A percentile compares a stretch with the other conserved stretches of the same genome.
Conservation (phyloP, 2,329 filamentous ascomycete species). For the Fonsecaea multimorphosa region DNA sequence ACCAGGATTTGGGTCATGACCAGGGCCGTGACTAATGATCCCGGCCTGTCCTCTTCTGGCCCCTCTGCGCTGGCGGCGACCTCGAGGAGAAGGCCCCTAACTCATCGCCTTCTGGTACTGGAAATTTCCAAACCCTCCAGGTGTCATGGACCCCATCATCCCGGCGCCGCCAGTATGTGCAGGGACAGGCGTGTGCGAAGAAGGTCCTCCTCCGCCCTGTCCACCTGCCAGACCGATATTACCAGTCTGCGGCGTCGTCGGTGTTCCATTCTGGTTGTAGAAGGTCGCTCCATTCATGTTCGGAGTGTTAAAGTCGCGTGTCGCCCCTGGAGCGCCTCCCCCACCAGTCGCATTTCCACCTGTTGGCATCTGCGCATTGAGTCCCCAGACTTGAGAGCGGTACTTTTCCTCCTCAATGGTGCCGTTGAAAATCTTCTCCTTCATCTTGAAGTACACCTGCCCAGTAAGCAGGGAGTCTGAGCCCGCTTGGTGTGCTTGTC, state of each 20-base stretch:
- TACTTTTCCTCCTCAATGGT: conserved; percentile 79
- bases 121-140: conserved; percentile 79
- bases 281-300: conserved; percentile 62
- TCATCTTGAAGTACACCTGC: conserved; percentile 92
- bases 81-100: conserved; percentile 28
- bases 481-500: conserved; percentile 87
- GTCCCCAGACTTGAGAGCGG: conserved; percentile 88
- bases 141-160: conserved; percentile 75
- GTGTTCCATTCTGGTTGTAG: conserved; percentile 55
- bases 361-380: conserved; percentile 74
- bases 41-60: not conserved
- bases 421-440: conserved; percentile 83
- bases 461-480: conserved; percentile 93
- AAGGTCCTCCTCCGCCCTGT: conserved; percentile 25
- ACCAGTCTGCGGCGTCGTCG: conserved; percentile 72
- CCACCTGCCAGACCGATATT: conserved; percentile 55
- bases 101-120: conserved; percentile 41
- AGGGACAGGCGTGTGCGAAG: conserved; percentile 50
- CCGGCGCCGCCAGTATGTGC: conserved; percentile 43
- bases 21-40: not conserved
- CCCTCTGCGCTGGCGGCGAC: not conserved
- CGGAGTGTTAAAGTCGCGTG: conserved; percentile 47
- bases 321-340: conserved; percentile 45
- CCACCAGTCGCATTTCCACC: conserved; percentile 37
- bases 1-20: not conserved